phyloP scores from a whole-genome alignment of 805 yeast species.

The Candida endomychidarum region DNA sequence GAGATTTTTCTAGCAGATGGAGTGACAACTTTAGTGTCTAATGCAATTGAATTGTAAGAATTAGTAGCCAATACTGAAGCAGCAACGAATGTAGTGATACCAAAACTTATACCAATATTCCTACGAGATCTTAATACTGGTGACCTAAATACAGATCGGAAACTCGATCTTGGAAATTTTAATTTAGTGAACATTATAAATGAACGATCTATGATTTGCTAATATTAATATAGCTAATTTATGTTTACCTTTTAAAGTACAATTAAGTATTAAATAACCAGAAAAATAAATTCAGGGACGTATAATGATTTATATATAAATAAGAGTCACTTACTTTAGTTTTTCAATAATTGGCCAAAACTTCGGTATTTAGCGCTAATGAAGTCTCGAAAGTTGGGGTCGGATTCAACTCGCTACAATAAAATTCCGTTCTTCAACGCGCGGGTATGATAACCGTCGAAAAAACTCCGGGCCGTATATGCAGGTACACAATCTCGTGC shows the following conservation, averaged over 20 bases:
- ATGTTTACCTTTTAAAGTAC: too few species aligned
- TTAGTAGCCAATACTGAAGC: slow-evolving; percentile 1
- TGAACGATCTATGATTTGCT: slow-evolving; percentile 3
- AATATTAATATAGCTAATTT: too few species aligned
- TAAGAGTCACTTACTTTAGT: slow-evolving; percentile 4
- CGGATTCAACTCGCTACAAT: neutral
- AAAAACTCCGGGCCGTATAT: neutral
- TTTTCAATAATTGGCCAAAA: neutral
- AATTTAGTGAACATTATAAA: slow-evolving; percentile 4
- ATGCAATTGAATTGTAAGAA: neutral
- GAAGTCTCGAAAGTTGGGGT: slow-evolving; percentile 4
- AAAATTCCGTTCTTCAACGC: neutral
- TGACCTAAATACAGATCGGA: slow-evolving; percentile 1
- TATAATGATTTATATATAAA: neutral
- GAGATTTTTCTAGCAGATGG: slow-evolving; percentile 10
- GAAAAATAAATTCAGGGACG: neutral
- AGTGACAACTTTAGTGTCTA: neutral
- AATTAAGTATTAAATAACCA: too few species aligned
- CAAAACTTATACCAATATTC: neutral
- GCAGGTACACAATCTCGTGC: too few species aligned
- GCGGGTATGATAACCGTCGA: neutral
- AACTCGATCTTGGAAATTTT: neutral
- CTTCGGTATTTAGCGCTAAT: neutral
- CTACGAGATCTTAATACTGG: neutral
- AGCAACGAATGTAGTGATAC: neutral